A percentile compares a stretch with the other conserved stretches of the same genome.
These are phyloP conservation scores for Monoraphidium neglectum DNA, from an alignment of 139 green algal genomes.

Conservation along the genomic window DNA sequence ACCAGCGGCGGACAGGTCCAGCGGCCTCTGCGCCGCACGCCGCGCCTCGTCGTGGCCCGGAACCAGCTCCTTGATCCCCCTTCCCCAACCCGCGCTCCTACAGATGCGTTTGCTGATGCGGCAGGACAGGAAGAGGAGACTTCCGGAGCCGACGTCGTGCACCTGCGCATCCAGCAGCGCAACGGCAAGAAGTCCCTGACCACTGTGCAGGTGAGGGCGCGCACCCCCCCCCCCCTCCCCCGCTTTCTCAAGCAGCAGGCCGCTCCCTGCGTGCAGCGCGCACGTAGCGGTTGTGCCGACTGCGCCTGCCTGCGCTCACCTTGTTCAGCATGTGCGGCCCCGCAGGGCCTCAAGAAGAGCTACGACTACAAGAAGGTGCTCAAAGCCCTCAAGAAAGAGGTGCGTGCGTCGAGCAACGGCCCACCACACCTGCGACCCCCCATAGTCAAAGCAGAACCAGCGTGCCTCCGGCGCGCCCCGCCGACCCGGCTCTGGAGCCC, in stretches of 20 bases:
- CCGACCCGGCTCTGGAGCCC: not conserved
- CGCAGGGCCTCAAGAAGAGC: conserved; percentile 84
- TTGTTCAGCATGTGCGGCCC: not conserved
- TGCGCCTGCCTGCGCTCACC: not conserved
- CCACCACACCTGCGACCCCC: too few species aligned
- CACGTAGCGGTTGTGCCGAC: not conserved
- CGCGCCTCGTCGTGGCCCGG: too few species aligned
- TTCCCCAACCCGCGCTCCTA: not conserved
- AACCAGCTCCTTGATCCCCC: too few species aligned
- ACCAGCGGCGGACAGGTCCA: too few species aligned
- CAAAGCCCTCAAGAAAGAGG: conserved; percentile 98
- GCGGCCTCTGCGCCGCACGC: too few species aligned
- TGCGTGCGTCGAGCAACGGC: too few species aligned
- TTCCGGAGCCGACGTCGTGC: conserved; percentile 64
- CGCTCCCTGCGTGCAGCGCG: not conserved
- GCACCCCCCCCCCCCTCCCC: not conserved
- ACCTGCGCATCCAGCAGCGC: conserved; percentile 95
- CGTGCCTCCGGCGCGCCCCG: too few species aligned
- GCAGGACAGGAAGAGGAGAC: conserved; percentile 39
- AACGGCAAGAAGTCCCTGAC: conserved; percentile 99
- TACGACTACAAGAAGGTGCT: conserved; percentile 99
- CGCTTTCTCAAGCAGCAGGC: not conserved
- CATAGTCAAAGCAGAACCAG: not conserved
- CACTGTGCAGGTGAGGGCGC: conserved; percentile 80
- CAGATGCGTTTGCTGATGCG: conserved; percentile 37